Conservation (phyloP, 371 early-diverging fungal species). For the Apophysomyces sp. region DNA sequence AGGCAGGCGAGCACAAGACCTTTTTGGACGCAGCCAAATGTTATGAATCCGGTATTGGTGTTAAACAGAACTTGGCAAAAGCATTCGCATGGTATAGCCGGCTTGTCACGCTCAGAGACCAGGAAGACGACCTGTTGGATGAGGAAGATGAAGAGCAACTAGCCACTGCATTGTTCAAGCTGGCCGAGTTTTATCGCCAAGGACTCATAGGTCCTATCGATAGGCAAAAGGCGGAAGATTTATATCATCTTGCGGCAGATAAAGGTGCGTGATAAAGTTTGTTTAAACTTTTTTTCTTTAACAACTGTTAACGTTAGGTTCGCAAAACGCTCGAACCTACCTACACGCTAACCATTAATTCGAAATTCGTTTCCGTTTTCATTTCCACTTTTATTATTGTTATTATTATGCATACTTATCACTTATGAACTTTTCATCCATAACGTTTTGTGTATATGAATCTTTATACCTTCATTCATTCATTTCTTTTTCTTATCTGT, state of each 20-base stretch:
- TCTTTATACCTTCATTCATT: not conserved
- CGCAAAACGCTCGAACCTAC: not conserved
- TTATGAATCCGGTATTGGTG: constrained; percentile 72
- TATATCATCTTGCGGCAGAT: constrained; percentile 25
- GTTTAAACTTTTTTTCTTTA: not conserved
- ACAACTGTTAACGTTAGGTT: not conserved
- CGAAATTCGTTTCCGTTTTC: not conserved
- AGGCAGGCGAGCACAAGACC: not conserved
- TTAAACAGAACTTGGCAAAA: constrained; percentile 40
- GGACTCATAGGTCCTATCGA: constrained; percentile 21
- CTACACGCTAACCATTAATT: not conserved
- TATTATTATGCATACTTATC: not conserved
- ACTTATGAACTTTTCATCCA: not conserved
- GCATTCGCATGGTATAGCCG: constrained; percentile 63
- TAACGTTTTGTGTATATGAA: not conserved
- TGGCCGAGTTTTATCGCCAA: constrained; percentile 37
- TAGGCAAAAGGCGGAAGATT: constrained; percentile 16
- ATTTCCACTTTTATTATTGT: not conserved
- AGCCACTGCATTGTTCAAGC: constrained; percentile 28
- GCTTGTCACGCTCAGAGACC: not conserved
- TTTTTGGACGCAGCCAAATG: constrained; percentile 73
- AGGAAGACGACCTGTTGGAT: constrained; percentile 11
- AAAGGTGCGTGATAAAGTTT: not conserved
- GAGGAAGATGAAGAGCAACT: constrained; percentile 34
- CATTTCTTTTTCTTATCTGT: not conserved